Conservation (phyloP, 257 asterid species). For the Lantana camara region DNA sequence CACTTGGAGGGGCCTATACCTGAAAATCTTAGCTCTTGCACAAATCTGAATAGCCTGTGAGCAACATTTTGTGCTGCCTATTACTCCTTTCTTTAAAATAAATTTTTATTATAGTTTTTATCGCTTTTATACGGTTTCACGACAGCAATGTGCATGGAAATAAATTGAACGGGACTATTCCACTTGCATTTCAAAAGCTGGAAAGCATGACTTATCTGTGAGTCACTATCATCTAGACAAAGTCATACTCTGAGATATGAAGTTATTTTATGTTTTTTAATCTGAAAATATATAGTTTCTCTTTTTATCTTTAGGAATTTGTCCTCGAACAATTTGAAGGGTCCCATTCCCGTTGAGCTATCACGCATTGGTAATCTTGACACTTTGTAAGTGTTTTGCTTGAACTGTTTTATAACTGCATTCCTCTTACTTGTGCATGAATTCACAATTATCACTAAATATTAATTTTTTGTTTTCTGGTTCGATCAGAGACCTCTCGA, state of each 20-base stretch:
- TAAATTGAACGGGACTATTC: slow-evolving; percentile 72
- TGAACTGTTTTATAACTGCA: background rate
- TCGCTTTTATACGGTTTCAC: slow-evolving; percentile 8
- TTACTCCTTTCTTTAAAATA: background rate
- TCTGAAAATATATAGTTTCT: background rate
- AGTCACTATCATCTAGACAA: slow-evolving; percentile 30
- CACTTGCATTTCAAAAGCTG: slow-evolving; percentile 65
- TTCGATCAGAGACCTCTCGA: slow-evolving; percentile 65
- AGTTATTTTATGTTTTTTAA: background rate
- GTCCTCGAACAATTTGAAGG: slow-evolving; percentile 67
- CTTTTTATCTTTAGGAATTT: slow-evolving; percentile 49
- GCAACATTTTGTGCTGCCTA: slow-evolving; percentile 26
- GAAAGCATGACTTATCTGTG: slow-evolving; percentile 92
- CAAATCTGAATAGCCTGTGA: slow-evolving; percentile 94
- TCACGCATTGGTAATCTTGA: slow-evolving; percentile 87
- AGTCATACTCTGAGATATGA: background rate
- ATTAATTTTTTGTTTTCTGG: background rate
- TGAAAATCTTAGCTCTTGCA: slow-evolving; percentile 79
- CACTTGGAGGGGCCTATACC: slow-evolving; percentile 74
- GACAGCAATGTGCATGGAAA: slow-evolving; percentile 76
- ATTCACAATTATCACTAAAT: background rate
- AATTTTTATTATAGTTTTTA: background rate
- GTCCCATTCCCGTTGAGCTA: slow-evolving; percentile 84
- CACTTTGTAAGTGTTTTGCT: slow-evolving; percentile 60
- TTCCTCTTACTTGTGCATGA: background rate